Base-by-base conservation (phyloP, 2,329 filamentous ascomycete genomes). In the Verticillium nubilum region DNA sequence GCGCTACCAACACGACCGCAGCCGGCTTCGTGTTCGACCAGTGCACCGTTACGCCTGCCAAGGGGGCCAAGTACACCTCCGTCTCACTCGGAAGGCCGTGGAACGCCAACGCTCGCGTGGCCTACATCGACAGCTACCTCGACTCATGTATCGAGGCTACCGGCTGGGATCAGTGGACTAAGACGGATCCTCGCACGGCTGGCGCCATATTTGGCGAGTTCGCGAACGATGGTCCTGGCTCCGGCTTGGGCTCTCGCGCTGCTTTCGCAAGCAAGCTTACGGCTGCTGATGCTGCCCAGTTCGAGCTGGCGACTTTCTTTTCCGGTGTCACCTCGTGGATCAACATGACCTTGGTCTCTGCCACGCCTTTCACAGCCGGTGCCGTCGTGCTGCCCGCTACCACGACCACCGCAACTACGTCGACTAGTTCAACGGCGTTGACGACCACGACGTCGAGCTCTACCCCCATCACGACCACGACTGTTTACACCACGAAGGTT, bases 121-220 rank as follows among this genome's bases (percentile, higher is more conserved):
- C 67, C n/a, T 69, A 60, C 47, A 59, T 67, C 27, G 55, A 72
- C 27, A 77, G 76, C 2, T 64, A 66, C n/a, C 68, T 84, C 63
- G 72, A 70, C 12, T 70, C 72, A 25, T 77, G 81, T 12, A 74
- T 84, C 63, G 80, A 81, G 58, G 58, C 70, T 12, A 72, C 73
- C 12, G 80, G 80, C 4, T 83, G 81, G 79, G 65, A 65, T 12
- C 64, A 70, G 33, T 84, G 81, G 81, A 71, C 71, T 35, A 70
- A 62, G n/a, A 67, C 67, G 23, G 69, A 76, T 28, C 67, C 72
- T 19, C 73, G 72, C 37, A 82, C 79, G 4, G 75, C 76, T 55
- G 66, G 78, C 58, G 78, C 81, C 6, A 67, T 70, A 17, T 82
- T 77, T 61, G 76, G 68, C 5, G 81, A 84, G 70, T 82, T 75